phyloP scores from a whole-genome alignment of 2,329 filamentous ascomycete genomes.

The Colletotrichum sp. region DNA sequence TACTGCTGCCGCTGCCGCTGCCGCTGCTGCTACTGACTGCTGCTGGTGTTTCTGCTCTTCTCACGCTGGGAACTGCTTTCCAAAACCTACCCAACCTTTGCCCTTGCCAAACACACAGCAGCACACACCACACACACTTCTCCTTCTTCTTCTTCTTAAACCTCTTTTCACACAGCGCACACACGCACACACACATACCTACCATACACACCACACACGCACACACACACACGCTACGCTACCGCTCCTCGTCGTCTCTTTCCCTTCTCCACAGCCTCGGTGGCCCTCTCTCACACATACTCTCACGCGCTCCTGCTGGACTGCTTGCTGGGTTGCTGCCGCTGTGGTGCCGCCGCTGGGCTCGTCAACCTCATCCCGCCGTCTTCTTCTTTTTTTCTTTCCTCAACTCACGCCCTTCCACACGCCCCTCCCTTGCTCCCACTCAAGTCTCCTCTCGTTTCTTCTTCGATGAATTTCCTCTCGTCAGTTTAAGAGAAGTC shows the following conservation, averaged over 20 bases:
- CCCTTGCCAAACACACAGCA: conserved; percentile 16
- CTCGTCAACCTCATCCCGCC: neutral
- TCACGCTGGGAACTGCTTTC: neutral
- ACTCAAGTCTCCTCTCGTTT: conserved; percentile 13
- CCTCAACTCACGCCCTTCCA: conserved; percentile 9
- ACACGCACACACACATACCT: neutral
- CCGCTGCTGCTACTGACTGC: neutral
- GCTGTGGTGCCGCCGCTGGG: neutral
- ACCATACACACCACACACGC: neutral
- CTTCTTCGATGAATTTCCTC: conserved; percentile 21
- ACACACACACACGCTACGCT: neutral
- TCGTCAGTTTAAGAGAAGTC: conserved; percentile 18
- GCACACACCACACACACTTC: neutral
- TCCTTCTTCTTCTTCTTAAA: neutral
- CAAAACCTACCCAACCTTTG: conserved; percentile 11
- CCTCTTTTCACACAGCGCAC: neutral
- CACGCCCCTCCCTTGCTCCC: conserved; percentile 12
- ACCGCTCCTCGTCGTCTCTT: conserved; percentile 14
- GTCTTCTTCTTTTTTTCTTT: conserved; percentile 6
- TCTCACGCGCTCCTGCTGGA: neutral
- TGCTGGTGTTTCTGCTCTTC: neutral
- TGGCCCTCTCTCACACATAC: neutral
- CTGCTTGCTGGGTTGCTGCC: neutral
- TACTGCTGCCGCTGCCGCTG: neutral
- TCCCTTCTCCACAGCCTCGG: conserved; percentile 11